Base-by-base conservation (phyloP, 202 grass and related monocot genomes). In the Panicum virgatum region DNA sequence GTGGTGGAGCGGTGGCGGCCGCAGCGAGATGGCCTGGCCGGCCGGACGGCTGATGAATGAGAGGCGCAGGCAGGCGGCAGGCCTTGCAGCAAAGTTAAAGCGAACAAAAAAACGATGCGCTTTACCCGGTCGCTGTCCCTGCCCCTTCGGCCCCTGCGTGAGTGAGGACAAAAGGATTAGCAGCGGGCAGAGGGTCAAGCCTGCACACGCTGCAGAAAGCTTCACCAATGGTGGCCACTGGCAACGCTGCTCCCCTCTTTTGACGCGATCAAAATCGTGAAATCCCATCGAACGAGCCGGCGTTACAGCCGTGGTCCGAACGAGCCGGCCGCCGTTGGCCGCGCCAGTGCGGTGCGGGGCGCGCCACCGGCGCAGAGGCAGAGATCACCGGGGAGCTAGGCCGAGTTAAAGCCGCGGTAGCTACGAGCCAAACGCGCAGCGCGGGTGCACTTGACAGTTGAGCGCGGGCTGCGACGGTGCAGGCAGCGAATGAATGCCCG, bases 71-170 rank as follows among this genome's bases (percentile, higher is more conserved):
- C 39, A n/a, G n/a, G n/a, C n/a, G 39, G 48, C 38, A 63, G 40
- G 7, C 13, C 9, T 7, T 7, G 76, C 47, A 69, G 65, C 27
- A 86, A 78, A 78, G 87, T 81, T 72, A 82, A 83, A 86, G 86
- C 81, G 81, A 75, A 86, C 77, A 83, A 85, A 92, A 89, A 86
- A 85, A 69, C 45, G 63, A 83, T 61, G 68, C 56, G 79, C 79
- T 80, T 85, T 82, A 67, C 80, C 37, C 72, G 83, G 68, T 15
- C 51, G 88, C 76, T 84, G 29, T 78, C 50, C 36, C 58, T 68
- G 29, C 1, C 9, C 9, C 9, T n/a, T n/a, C n/a, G n/a, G n/a
- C 52, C 73, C 27, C 0, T 39, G 72, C 25, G 67, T 23, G 81
- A 75, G 81, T 78, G 77, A 81, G 72, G 82, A 87, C 84, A 79